phyloP scores from a whole-genome alignment of 768 basidiomycete species.

The Boletus patriciae region DNA sequence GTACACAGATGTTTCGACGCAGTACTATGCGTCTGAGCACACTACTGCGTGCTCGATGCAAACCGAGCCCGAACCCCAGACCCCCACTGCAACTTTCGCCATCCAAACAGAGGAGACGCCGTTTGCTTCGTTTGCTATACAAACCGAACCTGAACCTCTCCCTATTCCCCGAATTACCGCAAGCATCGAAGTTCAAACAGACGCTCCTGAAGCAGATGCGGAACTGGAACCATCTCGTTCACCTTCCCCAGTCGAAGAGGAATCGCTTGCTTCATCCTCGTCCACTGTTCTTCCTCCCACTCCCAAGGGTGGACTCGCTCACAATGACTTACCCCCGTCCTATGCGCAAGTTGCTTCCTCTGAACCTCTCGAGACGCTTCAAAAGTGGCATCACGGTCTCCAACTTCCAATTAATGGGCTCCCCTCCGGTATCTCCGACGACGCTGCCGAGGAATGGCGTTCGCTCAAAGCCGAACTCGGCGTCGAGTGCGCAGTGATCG shows the following conservation, averaged over 20 bases:
- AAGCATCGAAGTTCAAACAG: slow-evolving; percentile 69
- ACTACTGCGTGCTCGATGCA: slow-evolving; percentile 49
- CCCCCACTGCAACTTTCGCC: slow-evolving; percentile 46
- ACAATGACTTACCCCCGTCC: slow-evolving; percentile 66
- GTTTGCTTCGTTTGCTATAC: slow-evolving; percentile 30
- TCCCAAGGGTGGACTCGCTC: slow-evolving; percentile 48
- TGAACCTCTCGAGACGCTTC: slow-evolving; percentile 57
- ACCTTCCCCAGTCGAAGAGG: slow-evolving; percentile 47
- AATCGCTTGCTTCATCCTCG: slow-evolving; percentile 69
- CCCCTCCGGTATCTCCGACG: slow-evolving; percentile 59
- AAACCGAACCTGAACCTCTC: slow-evolving; percentile 41
- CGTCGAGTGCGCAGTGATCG: slow-evolving; percentile 73
- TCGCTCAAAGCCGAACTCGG: slow-evolving; percentile 78
- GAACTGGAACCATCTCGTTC: slow-evolving; percentile 40
- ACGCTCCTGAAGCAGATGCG: slow-evolving; percentile 36
- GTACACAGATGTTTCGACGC: slow-evolving; percentile 71
- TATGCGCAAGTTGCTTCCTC: slow-evolving; percentile 60
- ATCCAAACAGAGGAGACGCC: slow-evolving; percentile 53
- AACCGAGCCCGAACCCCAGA: slow-evolving; percentile 59
- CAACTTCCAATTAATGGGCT: slow-evolving; percentile 43
- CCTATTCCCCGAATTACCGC: slow-evolving; percentile 32
- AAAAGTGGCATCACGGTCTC: slow-evolving; percentile 69
- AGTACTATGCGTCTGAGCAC: slow-evolving; percentile 63
- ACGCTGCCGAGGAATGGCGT: slow-evolving; percentile 74
- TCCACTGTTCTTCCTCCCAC: slow-evolving; percentile 73